A percentile compares a stretch with the other conserved stretches of the same genome.
These are phyloP conservation scores for Penicillium hesseltinei DNA, from an alignment of 2,329 filamentous ascomycete species.

Conservation along the genomic window DNA sequence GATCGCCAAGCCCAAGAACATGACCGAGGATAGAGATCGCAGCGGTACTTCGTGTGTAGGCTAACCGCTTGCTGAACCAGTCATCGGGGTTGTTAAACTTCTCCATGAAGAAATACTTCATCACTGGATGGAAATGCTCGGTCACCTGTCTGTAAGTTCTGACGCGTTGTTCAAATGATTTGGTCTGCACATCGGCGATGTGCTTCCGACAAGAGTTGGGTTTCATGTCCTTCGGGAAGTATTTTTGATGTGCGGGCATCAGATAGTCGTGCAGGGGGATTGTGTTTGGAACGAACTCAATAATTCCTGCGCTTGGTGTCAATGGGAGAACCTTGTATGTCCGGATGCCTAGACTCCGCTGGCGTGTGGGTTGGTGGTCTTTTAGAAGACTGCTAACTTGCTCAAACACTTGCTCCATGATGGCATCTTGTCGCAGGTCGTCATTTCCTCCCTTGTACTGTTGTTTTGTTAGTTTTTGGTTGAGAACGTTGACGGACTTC, in stretches of 20 bases:
- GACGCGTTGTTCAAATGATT: conserved; percentile 68
- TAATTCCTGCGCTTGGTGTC: conserved; percentile 79
- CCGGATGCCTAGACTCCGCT: conserved; percentile 83
- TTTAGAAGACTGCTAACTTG: conserved; percentile 88
- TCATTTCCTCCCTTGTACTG: conserved; percentile 91
- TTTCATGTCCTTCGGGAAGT: conserved; percentile 81
- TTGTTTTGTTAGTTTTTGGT: conserved; percentile 13
- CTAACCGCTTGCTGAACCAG: conserved; percentile 86
- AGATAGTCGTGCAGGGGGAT: conserved; percentile 89
- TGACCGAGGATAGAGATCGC: conserved; percentile 94
- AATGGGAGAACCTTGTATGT: conserved; percentile 97
- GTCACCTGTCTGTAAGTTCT: conserved; percentile 74
- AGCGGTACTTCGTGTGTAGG: conserved; percentile 89
- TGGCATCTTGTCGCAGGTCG: conserved; percentile 93
- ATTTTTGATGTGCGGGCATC: conserved; percentile 82
- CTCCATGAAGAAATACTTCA: conserved; percentile 97
- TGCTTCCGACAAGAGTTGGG: conserved; percentile 72
- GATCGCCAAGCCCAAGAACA: conserved; percentile 86
- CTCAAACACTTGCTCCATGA: conserved; percentile 99
- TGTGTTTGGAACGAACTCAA: conserved; percentile 95
- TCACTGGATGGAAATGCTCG: conserved; percentile 83
- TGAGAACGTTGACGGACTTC: background rate
- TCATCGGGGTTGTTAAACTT: conserved; percentile 90
- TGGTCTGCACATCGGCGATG: conserved; percentile 70
- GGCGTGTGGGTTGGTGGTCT: conserved; percentile 80